phyloP scores from a whole-genome alignment of 139 green algal species.

The Tetraselmis chui region DNA sequence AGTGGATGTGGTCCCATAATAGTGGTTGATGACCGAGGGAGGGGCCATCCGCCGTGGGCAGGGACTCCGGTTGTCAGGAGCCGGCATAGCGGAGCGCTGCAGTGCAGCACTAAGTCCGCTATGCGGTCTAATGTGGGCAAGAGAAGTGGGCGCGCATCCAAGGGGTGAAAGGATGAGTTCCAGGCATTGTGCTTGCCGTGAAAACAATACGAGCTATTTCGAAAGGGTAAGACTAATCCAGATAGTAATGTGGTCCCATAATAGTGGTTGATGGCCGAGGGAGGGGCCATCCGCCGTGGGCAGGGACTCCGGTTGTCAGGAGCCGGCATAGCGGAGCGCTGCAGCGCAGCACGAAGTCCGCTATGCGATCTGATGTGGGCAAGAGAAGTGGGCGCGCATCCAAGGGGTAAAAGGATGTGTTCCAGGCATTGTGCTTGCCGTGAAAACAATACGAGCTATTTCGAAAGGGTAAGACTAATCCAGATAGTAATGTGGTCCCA shows the following conservation, averaged over 20 bases:
- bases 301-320: background rate
- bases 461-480: too few relatives aligned
- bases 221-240: too few relatives aligned
- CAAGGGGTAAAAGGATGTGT: background rate
- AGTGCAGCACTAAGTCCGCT: background rate
- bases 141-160: background rate
- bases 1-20: background rate
- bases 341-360: background rate
- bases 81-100: background rate
- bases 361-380: background rate
- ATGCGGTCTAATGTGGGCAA: background rate
- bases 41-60: background rate
- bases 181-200: background rate
- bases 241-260: background rate
- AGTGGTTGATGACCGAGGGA: background rate
- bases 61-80: background rate
- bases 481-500: background rate
- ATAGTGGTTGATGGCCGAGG: background rate
- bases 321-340: background rate
- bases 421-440: background rate
- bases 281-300: background rate
- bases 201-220: too few relatives aligned
- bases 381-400: background rate
- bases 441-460: too few relatives aligned
- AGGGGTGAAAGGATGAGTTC: background rate